phyloP scores from a whole-genome alignment of 2,329 filamentous ascomycete genomes.

The Balansia obtecta region DNA sequence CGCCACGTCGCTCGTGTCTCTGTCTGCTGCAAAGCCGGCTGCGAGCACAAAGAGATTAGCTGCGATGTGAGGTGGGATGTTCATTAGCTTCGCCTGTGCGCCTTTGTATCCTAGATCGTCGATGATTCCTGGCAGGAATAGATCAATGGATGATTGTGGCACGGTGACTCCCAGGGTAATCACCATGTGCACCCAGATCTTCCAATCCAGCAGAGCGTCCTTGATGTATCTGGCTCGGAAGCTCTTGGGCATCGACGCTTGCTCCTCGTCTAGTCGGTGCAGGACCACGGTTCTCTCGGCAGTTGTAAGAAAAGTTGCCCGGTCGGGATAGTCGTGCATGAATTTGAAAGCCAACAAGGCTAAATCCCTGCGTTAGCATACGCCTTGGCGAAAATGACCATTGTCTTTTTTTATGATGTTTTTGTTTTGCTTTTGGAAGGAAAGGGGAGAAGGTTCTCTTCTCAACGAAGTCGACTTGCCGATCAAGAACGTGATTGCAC shows the following conservation, averaged over 20 bases:
- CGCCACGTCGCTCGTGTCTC: conserved; percentile 21
- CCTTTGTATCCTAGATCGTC: conserved; percentile 23
- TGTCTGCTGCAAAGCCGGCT: conserved; percentile 31
- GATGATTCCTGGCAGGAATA: conserved; percentile 26
- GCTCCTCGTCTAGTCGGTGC: conserved; percentile 29
- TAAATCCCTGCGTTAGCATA: conserved; percentile 11
- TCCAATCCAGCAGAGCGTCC: conserved; percentile 47
- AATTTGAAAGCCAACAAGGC: conserved; percentile 36
- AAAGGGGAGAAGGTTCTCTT: too few relatives aligned
- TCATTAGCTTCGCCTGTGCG: conserved; percentile 25
- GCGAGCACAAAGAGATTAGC: conserved; percentile 24
- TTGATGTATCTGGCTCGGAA: conserved; percentile 42
- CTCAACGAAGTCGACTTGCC: conserved; percentile 10
- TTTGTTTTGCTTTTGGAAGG: too few relatives aligned
- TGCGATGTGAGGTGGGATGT: conserved; percentile 25
- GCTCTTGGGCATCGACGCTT: conserved; percentile 39
- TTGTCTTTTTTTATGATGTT: too few relatives aligned
- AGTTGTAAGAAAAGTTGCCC: conserved; percentile 33
- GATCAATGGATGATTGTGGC: conserved; percentile 25
- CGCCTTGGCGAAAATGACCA: neutral
- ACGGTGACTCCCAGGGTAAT: conserved; percentile 47
- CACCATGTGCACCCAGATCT: conserved; percentile 41
- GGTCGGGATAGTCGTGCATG: conserved; percentile 47
- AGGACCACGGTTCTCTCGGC: conserved; percentile 31
- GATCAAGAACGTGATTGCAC: conserved; percentile 33